Evolutionary conservation across 139 green algal species (phyloP).

Genomic region (Picochlorum sp.): DNA sequence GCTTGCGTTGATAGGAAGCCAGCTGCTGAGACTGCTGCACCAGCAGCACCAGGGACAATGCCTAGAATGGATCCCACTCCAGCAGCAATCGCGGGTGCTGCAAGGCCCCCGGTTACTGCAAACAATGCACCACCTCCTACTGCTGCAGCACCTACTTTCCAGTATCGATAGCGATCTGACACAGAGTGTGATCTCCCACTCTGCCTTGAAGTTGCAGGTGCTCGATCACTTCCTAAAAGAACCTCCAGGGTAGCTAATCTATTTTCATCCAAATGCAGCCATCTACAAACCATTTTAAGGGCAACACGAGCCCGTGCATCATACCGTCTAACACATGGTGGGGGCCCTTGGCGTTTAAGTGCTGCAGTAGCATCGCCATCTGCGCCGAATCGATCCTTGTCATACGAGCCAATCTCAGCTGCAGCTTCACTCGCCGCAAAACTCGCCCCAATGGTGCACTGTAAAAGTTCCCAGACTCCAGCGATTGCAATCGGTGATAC

Average conservation of each 20-base stretch:
- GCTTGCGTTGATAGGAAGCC: slow-evolving; percentile 36
- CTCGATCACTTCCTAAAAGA: slow-evolving; percentile 32
- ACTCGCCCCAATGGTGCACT: slow-evolving; percentile 26
- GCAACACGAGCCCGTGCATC: slow-evolving; percentile 59
- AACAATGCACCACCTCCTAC: slow-evolving; percentile 65
- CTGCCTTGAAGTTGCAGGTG: not conserved
- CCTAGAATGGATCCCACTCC: slow-evolving; percentile 54
- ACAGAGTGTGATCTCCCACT: not conserved
- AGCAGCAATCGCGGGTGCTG: slow-evolving; percentile 68
- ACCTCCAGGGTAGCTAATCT: slow-evolving; percentile 50
- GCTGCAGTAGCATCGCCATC: not conserved
- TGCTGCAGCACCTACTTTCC: slow-evolving; percentile 49
- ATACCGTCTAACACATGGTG: slow-evolving; percentile 45
- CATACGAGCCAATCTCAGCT: not conserved
- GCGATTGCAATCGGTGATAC: slow-evolving; percentile 26
- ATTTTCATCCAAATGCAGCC: slow-evolving; percentile 56
- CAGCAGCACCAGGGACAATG: slow-evolving; percentile 35
- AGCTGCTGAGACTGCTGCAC: slow-evolving; percentile 41
- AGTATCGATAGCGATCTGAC: slow-evolving; percentile 1
- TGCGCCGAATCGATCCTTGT: not conserved
- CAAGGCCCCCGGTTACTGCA: slow-evolving; percentile 68
- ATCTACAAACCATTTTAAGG: slow-evolving; percentile 54
- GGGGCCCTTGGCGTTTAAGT: not conserved
- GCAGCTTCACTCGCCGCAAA: slow-evolving; percentile 6
- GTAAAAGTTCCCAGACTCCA: slow-evolving; percentile 39